Evolutionary conservation across 345 rosid genomes (phyloP).

Genomic region (Sonneratia alba): DNA sequence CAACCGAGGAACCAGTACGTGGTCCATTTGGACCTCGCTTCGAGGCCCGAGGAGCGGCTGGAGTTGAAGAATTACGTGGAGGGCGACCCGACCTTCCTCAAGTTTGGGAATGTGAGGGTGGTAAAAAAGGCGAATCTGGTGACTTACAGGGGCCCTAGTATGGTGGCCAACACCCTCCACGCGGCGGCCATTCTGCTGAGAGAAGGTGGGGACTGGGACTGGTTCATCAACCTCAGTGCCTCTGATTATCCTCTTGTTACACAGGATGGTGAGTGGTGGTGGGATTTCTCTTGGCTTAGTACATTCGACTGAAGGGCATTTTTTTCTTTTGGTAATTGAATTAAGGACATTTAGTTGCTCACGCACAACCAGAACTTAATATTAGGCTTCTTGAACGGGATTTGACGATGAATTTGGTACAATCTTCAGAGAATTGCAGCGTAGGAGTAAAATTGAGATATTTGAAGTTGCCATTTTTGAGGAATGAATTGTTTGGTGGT

Average conservation of each 20-base stretch:
- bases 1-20: constrained; percentile 74
- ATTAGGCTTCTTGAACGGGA: background rate
- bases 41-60: constrained; percentile 50
- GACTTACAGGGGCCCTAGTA: constrained; percentile 88
- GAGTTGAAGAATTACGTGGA: constrained; percentile 58
- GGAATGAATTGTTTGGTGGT: background rate
- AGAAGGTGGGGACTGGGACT: constrained; percentile 86
- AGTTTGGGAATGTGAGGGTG: constrained; percentile 64
- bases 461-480: background rate
- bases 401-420: background rate
- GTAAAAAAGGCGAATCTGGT: constrained; percentile 79
- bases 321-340: too few species aligned
- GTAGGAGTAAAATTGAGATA: background rate
- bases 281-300: constrained; percentile 1
- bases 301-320: background rate
- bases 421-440: background rate
- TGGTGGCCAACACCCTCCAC: constrained; percentile 98
- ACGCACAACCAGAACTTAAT: background rate
- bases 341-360: background rate
- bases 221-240: constrained; percentile 99
- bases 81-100: constrained; percentile 29
- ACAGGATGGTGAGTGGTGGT: constrained; percentile 72
- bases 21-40: constrained; percentile 71
- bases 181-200: constrained; percentile 88
- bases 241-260: too few species aligned